phyloP scores from a whole-genome alignment of 148 eudicot species.

The Vaccinium macrocarpon region DNA sequence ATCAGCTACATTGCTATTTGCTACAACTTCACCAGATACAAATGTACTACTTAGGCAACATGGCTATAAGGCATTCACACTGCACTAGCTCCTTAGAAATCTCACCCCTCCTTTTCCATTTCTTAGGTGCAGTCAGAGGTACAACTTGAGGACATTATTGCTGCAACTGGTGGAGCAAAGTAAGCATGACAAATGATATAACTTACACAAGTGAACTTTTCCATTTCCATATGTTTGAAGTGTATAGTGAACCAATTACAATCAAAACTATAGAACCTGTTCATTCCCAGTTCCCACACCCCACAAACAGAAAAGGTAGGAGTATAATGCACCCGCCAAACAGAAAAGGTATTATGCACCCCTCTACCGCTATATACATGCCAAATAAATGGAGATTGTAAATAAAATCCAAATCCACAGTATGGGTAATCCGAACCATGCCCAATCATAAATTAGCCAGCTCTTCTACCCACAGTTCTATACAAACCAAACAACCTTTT shows the following conservation, averaged over 20 bases:
- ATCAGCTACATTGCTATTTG: background rate
- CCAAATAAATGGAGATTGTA: background rate
- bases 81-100: background rate
- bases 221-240: background rate
- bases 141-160: background rate
- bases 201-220: background rate
- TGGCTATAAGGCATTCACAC: background rate
- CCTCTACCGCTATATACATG: background rate
- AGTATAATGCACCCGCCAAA: background rate
- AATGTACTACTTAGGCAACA: background rate
- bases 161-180: slow-evolving; percentile 2
- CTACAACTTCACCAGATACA: background rate
- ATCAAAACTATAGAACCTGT: background rate
- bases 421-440: background rate
- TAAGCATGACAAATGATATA: background rate
- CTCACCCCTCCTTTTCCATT: background rate
- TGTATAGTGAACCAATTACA: background rate
- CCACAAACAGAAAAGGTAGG: background rate
- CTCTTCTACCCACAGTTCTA: background rate
- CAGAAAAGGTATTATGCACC: background rate
- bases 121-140: background rate
- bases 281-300: background rate
- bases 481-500: too few relatives aligned
- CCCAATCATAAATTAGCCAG: background rate
- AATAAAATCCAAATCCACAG: background rate